These are phyloP conservation scores for Terana coerulea DNA, from an alignment of 768 basidiomycete species.

Conservation along the genomic window DNA sequence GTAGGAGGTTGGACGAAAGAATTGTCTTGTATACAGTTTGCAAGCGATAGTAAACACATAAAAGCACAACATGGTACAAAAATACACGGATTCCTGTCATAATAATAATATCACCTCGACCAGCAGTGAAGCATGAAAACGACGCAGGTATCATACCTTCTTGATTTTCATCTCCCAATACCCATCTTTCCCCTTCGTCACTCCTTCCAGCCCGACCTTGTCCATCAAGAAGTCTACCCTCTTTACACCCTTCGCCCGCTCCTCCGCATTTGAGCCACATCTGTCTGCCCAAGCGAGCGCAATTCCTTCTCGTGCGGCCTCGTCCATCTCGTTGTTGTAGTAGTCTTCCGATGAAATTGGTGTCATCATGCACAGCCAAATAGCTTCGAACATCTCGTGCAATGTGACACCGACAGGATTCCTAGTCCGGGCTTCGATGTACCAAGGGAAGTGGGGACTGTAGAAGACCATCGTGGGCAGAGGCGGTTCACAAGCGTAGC, in stretches of 20 bases:
- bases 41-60: neutral
- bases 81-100: constrained; percentile 2
- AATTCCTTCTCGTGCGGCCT: constrained; percentile 40
- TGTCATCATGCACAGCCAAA: constrained; percentile 39
- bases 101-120: neutral
- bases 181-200: constrained; percentile 50
- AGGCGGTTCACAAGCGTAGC: constrained; percentile 50
- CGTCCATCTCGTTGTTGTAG: constrained; percentile 53
- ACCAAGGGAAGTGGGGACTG: constrained; percentile 62
- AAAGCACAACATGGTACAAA: constrained; percentile 2
- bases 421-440: constrained; percentile 47
- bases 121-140: neutral
- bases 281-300: constrained; percentile 42
- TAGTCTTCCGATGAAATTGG: constrained; percentile 51
- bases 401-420: constrained; percentile 56
- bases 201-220: constrained; percentile 48
- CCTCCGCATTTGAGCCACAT: constrained; percentile 31
- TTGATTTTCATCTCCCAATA: constrained; percentile 64
- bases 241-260: constrained; percentile 42
- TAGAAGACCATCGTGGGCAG: constrained; percentile 49
- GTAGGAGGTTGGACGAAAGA: too few species aligned
- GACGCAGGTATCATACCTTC: constrained; percentile 6
- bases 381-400: constrained; percentile 46
- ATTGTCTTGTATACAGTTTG: constrained; percentile 4
- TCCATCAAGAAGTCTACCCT: constrained; percentile 60